These are phyloP conservation scores for Cornus florida DNA, from an alignment of 148 eudicot species.

Conservation along the genomic window DNA sequence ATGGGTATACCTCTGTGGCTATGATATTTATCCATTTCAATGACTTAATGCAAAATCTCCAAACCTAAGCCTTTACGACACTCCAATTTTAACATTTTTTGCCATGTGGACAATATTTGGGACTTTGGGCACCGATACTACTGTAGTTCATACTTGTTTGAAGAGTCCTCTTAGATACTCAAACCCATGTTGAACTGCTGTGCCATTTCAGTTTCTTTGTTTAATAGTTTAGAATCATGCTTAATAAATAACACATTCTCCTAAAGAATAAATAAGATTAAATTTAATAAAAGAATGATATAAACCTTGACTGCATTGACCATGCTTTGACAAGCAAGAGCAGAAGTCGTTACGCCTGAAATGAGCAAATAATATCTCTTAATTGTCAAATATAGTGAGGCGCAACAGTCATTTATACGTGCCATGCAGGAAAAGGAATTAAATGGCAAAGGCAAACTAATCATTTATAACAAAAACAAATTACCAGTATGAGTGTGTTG, in stretches of 20 bases:
- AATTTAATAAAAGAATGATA: neutral
- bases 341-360: constrained; percentile 16
- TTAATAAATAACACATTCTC: neutral
- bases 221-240: no score
- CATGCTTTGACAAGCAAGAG: constrained; percentile 45
- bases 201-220: neutral
- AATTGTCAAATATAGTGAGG: neutral
- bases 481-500: constrained; percentile 35
- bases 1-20: no score
- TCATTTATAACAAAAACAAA: neutral
- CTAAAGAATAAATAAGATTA: neutral
- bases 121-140: no score
- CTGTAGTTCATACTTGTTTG: neutral
- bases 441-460: neutral
- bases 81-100: no score
- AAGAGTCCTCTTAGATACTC: neutral
- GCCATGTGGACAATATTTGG: no score
- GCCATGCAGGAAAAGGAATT: neutral
- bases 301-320: constrained; percentile 46
- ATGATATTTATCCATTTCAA: no score
- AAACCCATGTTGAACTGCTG: neutral
- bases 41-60: no score
- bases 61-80: no score
- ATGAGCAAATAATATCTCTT: neutral
- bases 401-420: neutral